Evolutionary conservation across 805 yeast genomes (phyloP).

Genomic region (Starmerella sp.): DNA sequence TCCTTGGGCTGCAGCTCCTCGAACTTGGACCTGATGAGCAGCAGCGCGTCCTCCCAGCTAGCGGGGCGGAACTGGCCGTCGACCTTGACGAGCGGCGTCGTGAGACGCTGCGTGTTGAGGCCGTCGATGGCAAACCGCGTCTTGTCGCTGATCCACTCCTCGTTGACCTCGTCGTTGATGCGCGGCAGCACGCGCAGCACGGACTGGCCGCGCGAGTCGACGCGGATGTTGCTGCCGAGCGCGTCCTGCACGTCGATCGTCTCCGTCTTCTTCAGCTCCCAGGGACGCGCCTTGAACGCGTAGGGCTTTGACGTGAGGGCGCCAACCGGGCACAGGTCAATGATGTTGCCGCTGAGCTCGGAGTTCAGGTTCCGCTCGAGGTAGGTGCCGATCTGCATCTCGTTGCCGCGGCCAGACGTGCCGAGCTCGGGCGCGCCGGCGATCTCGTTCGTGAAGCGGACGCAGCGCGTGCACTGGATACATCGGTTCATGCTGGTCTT

Average conservation of each 20-base stretch:
- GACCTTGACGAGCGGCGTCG: conserved; percentile 63
- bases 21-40: conserved; percentile 54
- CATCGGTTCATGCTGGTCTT: conserved; percentile 89
- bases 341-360: conserved; percentile 75
- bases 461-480: conserved; percentile 86
- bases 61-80: conserved; percentile 62
- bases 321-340: conserved; percentile 86
- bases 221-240: conserved; percentile 69
- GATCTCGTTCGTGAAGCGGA: conserved; percentile 76
- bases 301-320: conserved; percentile 84
- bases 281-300: conserved; percentile 85
- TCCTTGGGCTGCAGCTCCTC: conserved; percentile 45
- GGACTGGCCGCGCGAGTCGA: conserved; percentile 76
- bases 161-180: conserved; percentile 74
- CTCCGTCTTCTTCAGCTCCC: conserved; percentile 87
- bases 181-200: conserved; percentile 82
- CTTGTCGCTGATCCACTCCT: conserved; percentile 87
- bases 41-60: conserved; percentile 79
- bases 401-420: conserved; percentile 82
- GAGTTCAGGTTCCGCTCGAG: conserved; percentile 74
- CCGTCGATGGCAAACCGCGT: conserved; percentile 80
- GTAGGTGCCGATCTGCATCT: conserved; percentile 83
- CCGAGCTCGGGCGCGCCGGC: conserved; percentile 92
- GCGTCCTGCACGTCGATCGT: conserved; percentile 77
- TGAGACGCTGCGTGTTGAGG: conserved; percentile 71